Evolutionary conservation across 495 filamentous ascomycete genomes (phyloP), one percentile per base, ranked within the genome.

Genomic region (Penicillium riverlandense): DNA sequence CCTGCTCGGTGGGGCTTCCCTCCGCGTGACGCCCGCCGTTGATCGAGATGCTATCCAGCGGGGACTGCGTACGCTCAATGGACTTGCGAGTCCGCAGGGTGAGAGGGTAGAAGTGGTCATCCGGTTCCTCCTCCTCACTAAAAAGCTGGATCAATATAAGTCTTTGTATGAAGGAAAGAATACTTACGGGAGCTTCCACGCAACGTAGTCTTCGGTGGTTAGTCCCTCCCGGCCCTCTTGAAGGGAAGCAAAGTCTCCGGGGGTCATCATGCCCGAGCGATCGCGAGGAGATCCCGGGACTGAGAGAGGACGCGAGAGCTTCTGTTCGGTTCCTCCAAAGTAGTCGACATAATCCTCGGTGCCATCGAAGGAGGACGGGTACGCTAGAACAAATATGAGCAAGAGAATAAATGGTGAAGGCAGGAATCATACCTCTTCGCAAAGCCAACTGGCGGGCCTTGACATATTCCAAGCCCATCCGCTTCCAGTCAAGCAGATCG

Each of bases 401-500:
- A 47, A 42, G 29, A 37, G 39, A 35, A 31, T 33, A 12, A 30
- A 48, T 7, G 28, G 2, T 31, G 16, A 41, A 33, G 35, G 35
- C 11, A 40, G 10, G 11, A 27, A 37, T 45, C 59, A 52, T 66
- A 82, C 80, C 80, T 76, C 92, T 79, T 44, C 92, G 74, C 48
- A 98, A 70, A 11, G 92, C 92, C 46, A 98, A 65, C 65, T 97
- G 94, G 31, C 92, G 80, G 30, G 92, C 92, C 69, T 98, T 98
- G 66, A 96, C 86, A 53, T 98, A 98, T 64, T 98, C 92, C 85
- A 96, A 80, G 9, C 92, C 92, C 92, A 98, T 98, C 34, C 92
- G 76, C 75, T 98, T 98, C 92, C 92, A 98, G 65, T 98, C 92
- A 37, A 98, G 72, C 29, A 98, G 74, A 61, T 98, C 92, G 53